These are phyloP conservation scores for Fagus crenata DNA, from an alignment of 306 rosid species.

Conservation along the genomic window DNA sequence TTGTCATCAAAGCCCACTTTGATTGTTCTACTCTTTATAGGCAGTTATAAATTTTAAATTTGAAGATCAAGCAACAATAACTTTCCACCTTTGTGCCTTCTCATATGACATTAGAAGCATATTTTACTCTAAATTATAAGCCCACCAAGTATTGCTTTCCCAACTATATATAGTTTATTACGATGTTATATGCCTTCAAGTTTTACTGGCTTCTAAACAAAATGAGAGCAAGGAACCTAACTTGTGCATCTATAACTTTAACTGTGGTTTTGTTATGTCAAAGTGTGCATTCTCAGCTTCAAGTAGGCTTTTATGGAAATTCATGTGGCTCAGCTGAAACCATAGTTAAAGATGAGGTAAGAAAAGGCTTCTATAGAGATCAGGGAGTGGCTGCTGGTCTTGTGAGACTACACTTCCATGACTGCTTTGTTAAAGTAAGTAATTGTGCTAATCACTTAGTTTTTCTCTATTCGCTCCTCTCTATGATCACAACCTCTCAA, in stretches of 20 bases:
- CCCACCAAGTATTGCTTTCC: conserved; percentile 9
- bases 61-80: conserved; percentile 26
- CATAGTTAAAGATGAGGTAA: conserved; percentile 61
- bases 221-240: conserved; percentile 42
- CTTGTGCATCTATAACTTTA: conserved; percentile 16
- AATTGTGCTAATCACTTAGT: neutral
- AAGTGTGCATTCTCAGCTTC: conserved; percentile 51
- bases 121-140: neutral
- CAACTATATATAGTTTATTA: conserved; percentile 31
- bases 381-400: conserved; percentile 70
- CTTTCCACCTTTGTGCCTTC: conserved; percentile 33
- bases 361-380: conserved; percentile 30
- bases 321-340: conserved; percentile 59
- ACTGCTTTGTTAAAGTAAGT: conserved; percentile 75
- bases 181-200: conserved; percentile 12
- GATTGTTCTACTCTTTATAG: neutral
- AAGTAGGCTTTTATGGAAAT: conserved; percentile 52
- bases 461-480: neutral
- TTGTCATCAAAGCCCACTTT: conserved; percentile 25
- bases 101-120: conserved; percentile 24
- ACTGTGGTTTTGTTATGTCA: conserved; percentile 30
- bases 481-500: too few species aligned
- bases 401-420: conserved; percentile 78
- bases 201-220: conserved; percentile 23
- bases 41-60: neutral